These are phyloP conservation scores for Nakaseomyces nivariensis DNA, from an alignment of 1,139 yeast genomes.

Conservation along the genomic window DNA sequence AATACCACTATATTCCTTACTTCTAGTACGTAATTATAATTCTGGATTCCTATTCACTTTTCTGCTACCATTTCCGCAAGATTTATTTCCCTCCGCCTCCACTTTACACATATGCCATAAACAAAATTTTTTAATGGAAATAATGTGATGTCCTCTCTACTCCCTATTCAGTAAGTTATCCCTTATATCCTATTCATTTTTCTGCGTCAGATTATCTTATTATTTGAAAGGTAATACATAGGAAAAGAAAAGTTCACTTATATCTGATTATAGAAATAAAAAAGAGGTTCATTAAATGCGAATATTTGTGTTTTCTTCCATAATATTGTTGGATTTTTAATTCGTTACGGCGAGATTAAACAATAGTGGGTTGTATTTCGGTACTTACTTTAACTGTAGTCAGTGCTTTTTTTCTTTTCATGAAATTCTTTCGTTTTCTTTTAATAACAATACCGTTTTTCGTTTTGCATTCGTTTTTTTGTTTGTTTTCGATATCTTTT, in stretches of 20 bases:
- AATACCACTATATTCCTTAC: no score
- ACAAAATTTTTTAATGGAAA: no score
- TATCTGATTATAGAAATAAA: background rate
- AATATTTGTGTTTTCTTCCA: background rate
- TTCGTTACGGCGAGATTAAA: background rate
- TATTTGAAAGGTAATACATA: background rate
- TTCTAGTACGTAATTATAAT: background rate
- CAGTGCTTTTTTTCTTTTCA: background rate
- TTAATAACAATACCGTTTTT: background rate
- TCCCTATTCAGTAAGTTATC: no score
- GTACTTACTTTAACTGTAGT: background rate
- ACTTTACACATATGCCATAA: no score
- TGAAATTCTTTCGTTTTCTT: background rate
- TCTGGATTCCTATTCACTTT: background rate
- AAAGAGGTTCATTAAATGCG: background rate
- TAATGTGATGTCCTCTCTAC: no score
- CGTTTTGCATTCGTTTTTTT: background rate
- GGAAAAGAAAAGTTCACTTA: background rate
- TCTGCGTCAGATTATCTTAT: background rate
- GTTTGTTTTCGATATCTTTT: background rate
- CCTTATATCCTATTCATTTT: background rate
- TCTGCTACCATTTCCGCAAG: background rate
- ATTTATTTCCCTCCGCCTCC: background rate
- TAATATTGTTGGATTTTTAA: background rate
- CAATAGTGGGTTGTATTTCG: background rate